These are phyloP conservation scores for Erodium chrysanthum DNA, from an alignment of 441 rosid species.

Conservation along the genomic window DNA sequence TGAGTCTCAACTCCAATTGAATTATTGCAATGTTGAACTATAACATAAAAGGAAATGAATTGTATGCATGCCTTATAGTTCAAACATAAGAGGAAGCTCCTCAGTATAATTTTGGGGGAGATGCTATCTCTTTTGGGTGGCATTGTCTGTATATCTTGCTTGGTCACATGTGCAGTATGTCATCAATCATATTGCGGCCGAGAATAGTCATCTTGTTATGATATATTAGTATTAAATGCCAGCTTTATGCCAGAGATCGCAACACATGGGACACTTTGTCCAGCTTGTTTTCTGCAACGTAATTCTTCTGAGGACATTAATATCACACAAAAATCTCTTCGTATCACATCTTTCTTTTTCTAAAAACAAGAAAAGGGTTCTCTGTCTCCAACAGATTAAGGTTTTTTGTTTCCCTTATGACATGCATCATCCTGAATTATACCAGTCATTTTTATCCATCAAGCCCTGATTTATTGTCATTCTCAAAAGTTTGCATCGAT, in stretches of 20 bases:
- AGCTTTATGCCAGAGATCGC: background rate
- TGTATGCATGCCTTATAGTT: background rate
- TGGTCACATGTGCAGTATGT: background rate
- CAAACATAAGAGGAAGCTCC: background rate
- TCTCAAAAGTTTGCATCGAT: conserved; percentile 12
- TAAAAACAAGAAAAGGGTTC: background rate
- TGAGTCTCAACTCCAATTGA: background rate
- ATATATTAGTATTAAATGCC: background rate
- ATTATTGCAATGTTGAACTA: background rate
- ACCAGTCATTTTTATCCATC: conserved; percentile 3
- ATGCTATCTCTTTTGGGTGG: background rate
- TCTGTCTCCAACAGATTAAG: background rate
- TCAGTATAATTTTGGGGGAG: background rate
- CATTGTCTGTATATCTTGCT: background rate
- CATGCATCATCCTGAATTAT: conserved; percentile 1
- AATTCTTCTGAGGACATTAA: conserved; percentile 5
- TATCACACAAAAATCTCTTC: background rate
- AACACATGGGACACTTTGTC: background rate
- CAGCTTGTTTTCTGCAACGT: background rate
- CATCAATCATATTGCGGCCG: background rate
- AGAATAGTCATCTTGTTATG: background rate
- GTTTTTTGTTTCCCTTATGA: background rate
- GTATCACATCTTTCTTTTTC: background rate
- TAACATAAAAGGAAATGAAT: background rate
- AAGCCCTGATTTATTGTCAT: background rate